Conservation (phyloP, 805 yeast genomes). For the Jamesozyma spencerorum region DNA sequence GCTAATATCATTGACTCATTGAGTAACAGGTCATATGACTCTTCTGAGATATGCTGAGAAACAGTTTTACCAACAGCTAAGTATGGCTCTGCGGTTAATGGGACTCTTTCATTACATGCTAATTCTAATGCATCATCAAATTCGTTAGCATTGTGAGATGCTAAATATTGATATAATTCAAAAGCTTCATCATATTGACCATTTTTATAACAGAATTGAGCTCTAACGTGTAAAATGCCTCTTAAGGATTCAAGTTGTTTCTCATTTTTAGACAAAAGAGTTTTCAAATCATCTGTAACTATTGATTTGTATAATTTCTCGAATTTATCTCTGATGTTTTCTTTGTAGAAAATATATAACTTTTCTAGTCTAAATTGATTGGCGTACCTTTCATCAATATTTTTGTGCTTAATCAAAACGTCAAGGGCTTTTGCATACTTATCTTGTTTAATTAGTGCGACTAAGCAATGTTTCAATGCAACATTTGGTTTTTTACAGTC, state of each 20-base stretch:
- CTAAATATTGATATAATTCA: conserved; percentile 40
- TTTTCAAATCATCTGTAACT: conserved; percentile 7
- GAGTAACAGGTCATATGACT: conserved; percentile 53
- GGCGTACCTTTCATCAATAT: conserved; percentile 30
- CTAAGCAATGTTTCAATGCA: conserved; percentile 38
- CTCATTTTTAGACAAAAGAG: conserved; percentile 5
- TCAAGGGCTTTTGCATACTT: conserved; percentile 45
- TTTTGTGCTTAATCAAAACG: conserved; percentile 32
- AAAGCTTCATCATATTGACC: conserved; percentile 47
- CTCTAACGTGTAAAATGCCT: conserved; percentile 41
- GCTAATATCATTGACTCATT: conserved; percentile 53
- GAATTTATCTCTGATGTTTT: conserved; percentile 31
- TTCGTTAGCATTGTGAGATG: conserved; percentile 29
- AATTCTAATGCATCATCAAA: conserved; percentile 44
- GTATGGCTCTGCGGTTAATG: conserved; percentile 39
- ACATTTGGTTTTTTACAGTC: conserved; percentile 16
- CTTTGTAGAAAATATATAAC: conserved; percentile 55
- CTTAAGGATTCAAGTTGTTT: conserved; percentile 15
- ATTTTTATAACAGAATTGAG: conserved; percentile 42
- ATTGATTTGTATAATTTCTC: conserved; percentile 17
- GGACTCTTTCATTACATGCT: conserved; percentile 61
- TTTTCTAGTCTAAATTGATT: conserved; percentile 41
- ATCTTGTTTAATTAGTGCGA: conserved; percentile 58
- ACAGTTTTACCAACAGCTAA: conserved; percentile 2
- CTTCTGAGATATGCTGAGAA: conserved; percentile 11